These are phyloP conservation scores for Astrocystis sublimbata DNA, from an alignment of 495 filamentous ascomycete genomes.

Conservation along the genomic window DNA sequence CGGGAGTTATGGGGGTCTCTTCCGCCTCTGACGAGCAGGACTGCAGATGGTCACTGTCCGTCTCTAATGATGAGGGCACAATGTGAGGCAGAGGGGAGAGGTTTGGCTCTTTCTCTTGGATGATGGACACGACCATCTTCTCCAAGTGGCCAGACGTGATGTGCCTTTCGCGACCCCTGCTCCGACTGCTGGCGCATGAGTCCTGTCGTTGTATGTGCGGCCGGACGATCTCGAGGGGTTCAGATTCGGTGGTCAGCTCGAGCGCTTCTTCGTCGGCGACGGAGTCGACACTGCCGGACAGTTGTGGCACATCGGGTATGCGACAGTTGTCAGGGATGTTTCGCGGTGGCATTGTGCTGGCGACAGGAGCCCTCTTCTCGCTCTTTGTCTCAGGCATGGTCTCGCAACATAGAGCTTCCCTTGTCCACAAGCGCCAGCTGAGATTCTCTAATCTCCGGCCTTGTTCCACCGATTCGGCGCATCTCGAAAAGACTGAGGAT, in stretches of 20 bases:
- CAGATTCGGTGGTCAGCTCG: conserved; percentile 62
- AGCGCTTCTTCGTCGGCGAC: conserved; percentile 73
- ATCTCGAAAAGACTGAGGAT: conserved; percentile 86
- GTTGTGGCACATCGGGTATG: conserved; percentile 67
- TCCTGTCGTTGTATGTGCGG: conserved; percentile 59
- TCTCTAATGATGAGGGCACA: conserved; percentile 33
- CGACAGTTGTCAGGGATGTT: conserved; percentile 44
- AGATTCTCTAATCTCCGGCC: conserved; percentile 92
- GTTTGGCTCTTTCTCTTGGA: conserved; percentile 76
- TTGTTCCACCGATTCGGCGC: conserved; percentile 90
- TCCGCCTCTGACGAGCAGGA: conserved; percentile 25
- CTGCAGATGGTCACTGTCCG: conserved; percentile 24
- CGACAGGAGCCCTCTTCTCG: conserved; percentile 29
- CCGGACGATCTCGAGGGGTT: conserved; percentile 56
- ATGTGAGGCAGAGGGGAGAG: conserved; percentile 58
- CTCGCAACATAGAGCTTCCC: conserved; percentile 94
- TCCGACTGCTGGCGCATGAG: conserved; percentile 58
- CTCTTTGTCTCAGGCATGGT: conserved; percentile 36
- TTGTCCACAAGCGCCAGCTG: conserved; percentile 93
- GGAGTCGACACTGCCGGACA: conserved; percentile 92
- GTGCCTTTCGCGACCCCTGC: conserved; percentile 79
- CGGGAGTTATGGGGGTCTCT: conserved; percentile 32
- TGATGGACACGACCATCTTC: conserved; percentile 82
- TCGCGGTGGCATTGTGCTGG: conserved; percentile 47
- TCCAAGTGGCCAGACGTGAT: conserved; percentile 84